A percentile compares a stretch with the other conserved stretches of the same genome.
Conservation (phyloP, 257 asterid species). For the Solanum stenotomum region DNA sequence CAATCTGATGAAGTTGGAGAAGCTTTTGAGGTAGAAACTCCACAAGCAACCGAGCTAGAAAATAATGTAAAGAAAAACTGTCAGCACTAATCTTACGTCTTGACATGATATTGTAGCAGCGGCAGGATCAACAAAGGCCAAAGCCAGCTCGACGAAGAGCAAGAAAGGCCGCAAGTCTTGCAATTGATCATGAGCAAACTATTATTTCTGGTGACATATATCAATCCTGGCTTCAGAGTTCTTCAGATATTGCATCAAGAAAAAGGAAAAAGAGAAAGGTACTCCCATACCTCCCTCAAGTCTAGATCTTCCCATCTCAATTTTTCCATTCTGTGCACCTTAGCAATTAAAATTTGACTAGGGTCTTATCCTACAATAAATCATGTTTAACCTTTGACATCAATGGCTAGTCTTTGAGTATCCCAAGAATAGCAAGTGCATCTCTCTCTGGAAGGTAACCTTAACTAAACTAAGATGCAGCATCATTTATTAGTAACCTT, state of each 20-base stretch:
- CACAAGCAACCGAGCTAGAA: not conserved
- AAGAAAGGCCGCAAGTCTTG: conserved; percentile 26
- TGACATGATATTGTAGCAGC: conserved; percentile 9
- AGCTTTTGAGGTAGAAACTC: conserved; percentile 34
- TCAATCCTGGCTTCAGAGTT: conserved; percentile 72
- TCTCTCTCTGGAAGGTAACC: conserved; percentile 6
- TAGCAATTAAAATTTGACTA: not conserved
- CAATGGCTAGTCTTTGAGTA: not conserved
- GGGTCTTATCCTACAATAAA: not conserved
- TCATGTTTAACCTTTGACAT: not conserved
- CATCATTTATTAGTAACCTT: not conserved
- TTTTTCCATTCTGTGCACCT: not conserved
- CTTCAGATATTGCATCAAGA: conserved; percentile 47
- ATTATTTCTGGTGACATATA: conserved; percentile 67
- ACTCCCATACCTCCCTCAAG: conserved; percentile 1
- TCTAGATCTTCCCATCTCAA: conserved; percentile 4
- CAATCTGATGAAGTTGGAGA: conserved; percentile 33
- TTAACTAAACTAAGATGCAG: conserved; percentile 6
- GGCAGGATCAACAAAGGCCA: conserved; percentile 30
- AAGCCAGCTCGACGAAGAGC: conserved; percentile 35
- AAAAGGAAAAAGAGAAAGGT: conserved; percentile 55
- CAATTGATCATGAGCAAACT: conserved; percentile 57
- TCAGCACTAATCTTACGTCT: not conserved
- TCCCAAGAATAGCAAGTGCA: not conserved
- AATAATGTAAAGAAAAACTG: not conserved